These are phyloP conservation scores for Asterella californica DNA, from an alignment of 225 moss, liverwort and hornwort species.

Conservation along the genomic window DNA sequence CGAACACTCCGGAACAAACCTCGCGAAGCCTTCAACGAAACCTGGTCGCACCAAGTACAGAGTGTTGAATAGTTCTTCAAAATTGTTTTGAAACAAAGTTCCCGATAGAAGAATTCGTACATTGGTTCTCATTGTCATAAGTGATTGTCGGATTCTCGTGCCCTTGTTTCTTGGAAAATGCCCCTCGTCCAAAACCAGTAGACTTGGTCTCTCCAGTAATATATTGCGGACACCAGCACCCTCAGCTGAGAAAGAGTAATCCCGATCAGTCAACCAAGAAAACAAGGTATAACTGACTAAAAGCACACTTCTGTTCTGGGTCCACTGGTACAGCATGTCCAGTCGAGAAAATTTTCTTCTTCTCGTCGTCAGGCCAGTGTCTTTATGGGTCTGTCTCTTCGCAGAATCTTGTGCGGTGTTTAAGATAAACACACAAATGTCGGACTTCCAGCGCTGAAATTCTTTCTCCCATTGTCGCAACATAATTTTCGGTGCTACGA, in stretches of 20 bases:
- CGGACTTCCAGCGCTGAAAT: slow-evolving; percentile 77
- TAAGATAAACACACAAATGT: slow-evolving; percentile 63
- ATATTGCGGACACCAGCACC: not conserved
- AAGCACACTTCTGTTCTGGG: slow-evolving; percentile 31
- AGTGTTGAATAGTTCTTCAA: slow-evolving; percentile 88
- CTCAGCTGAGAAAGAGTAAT: not conserved
- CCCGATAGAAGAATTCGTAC: slow-evolving; percentile 85
- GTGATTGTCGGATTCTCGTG: slow-evolving; percentile 60
- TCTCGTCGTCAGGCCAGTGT: slow-evolving; percentile 43
- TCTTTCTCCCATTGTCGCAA: slow-evolving; percentile 89
- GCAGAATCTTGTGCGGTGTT: slow-evolving; percentile 60
- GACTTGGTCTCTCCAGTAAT: slow-evolving; percentile 23
- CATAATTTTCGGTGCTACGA: slow-evolving; percentile 97
- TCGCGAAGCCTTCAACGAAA: slow-evolving; percentile 64
- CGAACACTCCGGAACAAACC: slow-evolving; percentile 19
- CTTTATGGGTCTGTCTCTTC: slow-evolving; percentile 50
- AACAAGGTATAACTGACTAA: slow-evolving; percentile 45
- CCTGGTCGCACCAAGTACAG: slow-evolving; percentile 81
- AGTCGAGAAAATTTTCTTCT: slow-evolving; percentile 22
- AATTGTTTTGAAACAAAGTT: slow-evolving; percentile 95
- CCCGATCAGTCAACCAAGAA: slow-evolving; percentile 31
- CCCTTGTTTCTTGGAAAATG: slow-evolving; percentile 73
- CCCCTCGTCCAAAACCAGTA: slow-evolving; percentile 61
- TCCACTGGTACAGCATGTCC: slow-evolving; percentile 37
- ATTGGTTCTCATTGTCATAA: slow-evolving; percentile 74